Conservation (phyloP, 2,329 filamentous ascomycete genomes). For the Cadophora malorum region DNA sequence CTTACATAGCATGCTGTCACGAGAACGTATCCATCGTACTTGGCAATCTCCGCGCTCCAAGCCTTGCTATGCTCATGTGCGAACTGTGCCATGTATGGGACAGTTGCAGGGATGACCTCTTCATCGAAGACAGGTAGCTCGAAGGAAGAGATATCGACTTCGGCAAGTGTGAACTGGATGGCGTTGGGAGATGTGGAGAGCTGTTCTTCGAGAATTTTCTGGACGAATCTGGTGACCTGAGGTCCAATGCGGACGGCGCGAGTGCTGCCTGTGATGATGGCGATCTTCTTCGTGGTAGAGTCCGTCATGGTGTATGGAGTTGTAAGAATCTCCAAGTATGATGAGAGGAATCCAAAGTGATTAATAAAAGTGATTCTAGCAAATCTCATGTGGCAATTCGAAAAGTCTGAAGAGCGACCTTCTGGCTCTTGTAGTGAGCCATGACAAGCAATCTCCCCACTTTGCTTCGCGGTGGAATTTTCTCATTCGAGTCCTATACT, state of each 20-base stretch:
- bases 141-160: slow-evolving; percentile 49
- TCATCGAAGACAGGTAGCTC: slow-evolving; percentile 56
- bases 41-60: slow-evolving; percentile 54
- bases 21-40: slow-evolving; percentile 55
- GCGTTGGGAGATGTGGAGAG: slow-evolving; percentile 25
- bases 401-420: not conserved
- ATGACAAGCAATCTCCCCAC: not conserved
- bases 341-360: not conserved
- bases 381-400: not conserved
- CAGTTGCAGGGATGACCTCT: slow-evolving; percentile 47
- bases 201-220: slow-evolving; percentile 14
- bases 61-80: slow-evolving; percentile 50
- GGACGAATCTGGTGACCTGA: slow-evolving; percentile 26
- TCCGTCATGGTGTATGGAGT: slow-evolving; percentile 11
- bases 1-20: slow-evolving; percentile 54
- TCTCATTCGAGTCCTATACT: not conserved
- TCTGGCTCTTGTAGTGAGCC: not conserved
- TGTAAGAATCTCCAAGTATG: not conserved
- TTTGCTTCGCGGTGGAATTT: not conserved
- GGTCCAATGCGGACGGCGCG: slow-evolving; percentile 28
- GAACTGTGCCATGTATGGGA: slow-evolving; percentile 49
- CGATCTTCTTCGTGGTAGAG: slow-evolving; percentile 27
- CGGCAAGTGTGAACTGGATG: slow-evolving; percentile 35
- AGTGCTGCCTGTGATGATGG: slow-evolving; percentile 31
- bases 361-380: not conserved